phyloP scores from a whole-genome alignment of 768 basidiomycete species.

The Auricularia auricula-judae region DNA sequence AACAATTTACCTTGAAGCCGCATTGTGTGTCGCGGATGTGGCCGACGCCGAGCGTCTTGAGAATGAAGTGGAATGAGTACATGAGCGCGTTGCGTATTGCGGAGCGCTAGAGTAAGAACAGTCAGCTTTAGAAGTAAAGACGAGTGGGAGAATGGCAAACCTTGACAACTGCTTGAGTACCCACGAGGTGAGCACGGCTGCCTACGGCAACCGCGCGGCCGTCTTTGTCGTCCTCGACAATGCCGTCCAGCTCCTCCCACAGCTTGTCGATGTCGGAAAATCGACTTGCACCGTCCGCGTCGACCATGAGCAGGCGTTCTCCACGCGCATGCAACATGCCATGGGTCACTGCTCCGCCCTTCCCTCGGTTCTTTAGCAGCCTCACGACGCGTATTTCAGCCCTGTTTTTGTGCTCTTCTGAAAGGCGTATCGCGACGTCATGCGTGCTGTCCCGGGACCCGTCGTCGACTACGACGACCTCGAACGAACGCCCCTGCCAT shows the following conservation, averaged over 20 bases:
- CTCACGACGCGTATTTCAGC: constrained; percentile 68
- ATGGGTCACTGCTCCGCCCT: constrained; percentile 88
- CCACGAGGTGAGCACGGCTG: constrained; percentile 85
- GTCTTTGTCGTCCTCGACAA: constrained; percentile 34
- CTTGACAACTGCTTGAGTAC: constrained; percentile 88
- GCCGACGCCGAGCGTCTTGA: constrained; percentile 80
- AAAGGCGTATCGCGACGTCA: constrained; percentile 50
- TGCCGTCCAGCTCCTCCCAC: constrained; percentile 60
- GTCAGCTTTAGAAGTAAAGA: too few relatives aligned
- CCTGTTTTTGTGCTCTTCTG: constrained; percentile 35
- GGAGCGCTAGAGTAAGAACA: too few relatives aligned
- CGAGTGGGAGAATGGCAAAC: constrained; percentile 30
- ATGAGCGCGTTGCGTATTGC: constrained; percentile 83
- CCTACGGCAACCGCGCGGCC: constrained; percentile 66
- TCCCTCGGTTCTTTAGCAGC: constrained; percentile 74
- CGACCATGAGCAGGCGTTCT: constrained; percentile 73
- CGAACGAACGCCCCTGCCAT: constrained; percentile 42
- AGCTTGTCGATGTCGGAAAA: constrained; percentile 77
- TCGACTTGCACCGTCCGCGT: constrained; percentile 87
- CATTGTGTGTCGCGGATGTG: constrained; percentile 93
- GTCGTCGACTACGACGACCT: constrained; percentile 85
- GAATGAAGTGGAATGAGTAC: constrained; percentile 85
- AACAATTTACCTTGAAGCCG: constrained; percentile 62
- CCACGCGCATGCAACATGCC: constrained; percentile 81
- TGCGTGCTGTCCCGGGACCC: constrained; percentile 74